Conservation (phyloP, 768 basidiomycete species). For the Lactarius vividus region DNA sequence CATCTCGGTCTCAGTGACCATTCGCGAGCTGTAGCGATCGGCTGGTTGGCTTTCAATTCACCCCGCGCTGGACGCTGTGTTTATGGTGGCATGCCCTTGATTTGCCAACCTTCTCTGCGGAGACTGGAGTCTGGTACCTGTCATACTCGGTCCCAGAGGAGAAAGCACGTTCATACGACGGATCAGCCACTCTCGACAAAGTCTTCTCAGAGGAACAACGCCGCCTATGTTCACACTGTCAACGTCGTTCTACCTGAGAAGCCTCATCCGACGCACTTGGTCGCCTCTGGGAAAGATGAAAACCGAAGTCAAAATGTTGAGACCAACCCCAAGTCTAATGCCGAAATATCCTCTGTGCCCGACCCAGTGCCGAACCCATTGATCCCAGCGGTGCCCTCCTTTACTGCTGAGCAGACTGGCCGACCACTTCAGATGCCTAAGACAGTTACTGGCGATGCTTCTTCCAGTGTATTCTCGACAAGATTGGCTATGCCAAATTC, state of each 20-base stretch:
- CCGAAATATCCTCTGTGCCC: conserved; percentile 43
- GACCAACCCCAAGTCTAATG: conserved; percentile 28
- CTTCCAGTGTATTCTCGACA: conserved; percentile 2
- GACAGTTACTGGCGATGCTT: conserved; percentile 15
- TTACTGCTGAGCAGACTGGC: conserved; percentile 30
- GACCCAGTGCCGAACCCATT: conserved; percentile 49
- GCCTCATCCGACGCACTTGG: conserved; percentile 7
- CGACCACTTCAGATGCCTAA: conserved; percentile 27
- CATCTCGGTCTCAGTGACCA: background rate
- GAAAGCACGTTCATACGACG: conserved; percentile 2
- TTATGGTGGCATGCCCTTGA: conserved; percentile 19
- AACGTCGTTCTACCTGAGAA: conserved; percentile 22
- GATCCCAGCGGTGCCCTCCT: background rate
- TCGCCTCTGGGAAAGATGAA: background rate
- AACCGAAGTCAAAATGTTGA: conserved; percentile 11
- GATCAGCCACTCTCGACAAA: background rate
- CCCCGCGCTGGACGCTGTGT: conserved; percentile 23
- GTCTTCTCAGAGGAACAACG: conserved; percentile 11
- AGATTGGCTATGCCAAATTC: background rate
- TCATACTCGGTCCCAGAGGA: conserved; percentile 3
- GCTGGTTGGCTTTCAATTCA: background rate
- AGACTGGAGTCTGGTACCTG: conserved; percentile 7
- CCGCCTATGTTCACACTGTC: conserved; percentile 15
- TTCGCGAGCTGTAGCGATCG: background rate
- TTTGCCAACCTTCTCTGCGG: conserved; percentile 14